These are phyloP conservation scores for Schrenkiella parvula DNA, from an alignment of 345 rosid species.

Conservation along the genomic window DNA sequence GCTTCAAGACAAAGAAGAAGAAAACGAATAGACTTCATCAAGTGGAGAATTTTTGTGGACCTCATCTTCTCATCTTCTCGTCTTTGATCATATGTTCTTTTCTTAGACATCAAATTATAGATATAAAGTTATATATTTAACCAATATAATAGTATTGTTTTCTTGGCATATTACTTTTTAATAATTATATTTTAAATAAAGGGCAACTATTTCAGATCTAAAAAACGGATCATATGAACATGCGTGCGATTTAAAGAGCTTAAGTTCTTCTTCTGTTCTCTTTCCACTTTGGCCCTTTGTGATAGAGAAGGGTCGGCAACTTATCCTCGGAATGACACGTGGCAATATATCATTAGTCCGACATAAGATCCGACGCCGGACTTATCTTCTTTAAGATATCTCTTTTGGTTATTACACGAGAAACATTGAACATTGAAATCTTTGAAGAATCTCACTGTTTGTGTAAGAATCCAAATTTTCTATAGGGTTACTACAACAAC, in stretches of 20 bases:
- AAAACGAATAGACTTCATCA: conserved; percentile 18
- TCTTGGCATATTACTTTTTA: conserved; percentile 5
- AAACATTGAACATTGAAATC: conserved; percentile 13
- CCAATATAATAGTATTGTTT: neutral
- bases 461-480: conserved; percentile 18
- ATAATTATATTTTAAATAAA: neutral
- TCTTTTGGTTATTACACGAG: conserved; percentile 7
- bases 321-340: conserved; percentile 29
- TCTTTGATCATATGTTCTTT: conserved; percentile 20
- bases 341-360: conserved; percentile 5
- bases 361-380: conserved; percentile 28
- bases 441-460: conserved; percentile 31
- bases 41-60: conserved; percentile 28
- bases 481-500: neutral
- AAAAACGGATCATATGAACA: conserved; percentile 21
- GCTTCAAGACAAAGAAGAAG: conserved; percentile 16
- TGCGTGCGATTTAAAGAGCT: conserved; percentile 23
- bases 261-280: conserved; percentile 19
- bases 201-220: neutral
- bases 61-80: conserved; percentile 28
- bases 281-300: conserved; percentile 26
- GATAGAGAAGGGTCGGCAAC: conserved; percentile 30
- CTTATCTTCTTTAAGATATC: conserved; percentile 20
- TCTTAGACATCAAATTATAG: neutral
- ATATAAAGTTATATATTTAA: conserved; percentile 16